A percentile compares a stretch with the other conserved stretches of the same genome.
phyloP scores from a whole-genome alignment of 2,329 filamentous ascomycete species.

The Mycosphaerella sp. region DNA sequence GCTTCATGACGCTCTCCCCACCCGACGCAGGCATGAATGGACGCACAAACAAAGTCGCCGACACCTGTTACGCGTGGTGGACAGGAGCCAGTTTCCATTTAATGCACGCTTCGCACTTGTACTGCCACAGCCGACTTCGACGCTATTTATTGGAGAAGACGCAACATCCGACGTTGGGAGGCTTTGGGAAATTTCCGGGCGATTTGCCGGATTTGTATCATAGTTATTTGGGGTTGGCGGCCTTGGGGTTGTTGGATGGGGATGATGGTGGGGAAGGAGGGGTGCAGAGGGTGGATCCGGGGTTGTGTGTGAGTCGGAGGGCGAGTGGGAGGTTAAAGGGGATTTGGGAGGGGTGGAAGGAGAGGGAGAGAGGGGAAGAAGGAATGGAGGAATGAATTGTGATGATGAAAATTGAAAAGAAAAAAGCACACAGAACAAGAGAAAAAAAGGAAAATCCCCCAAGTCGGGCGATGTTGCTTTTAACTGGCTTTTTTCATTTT shows the following conservation, averaged over 20 bases:
- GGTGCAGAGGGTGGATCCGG: constrained; percentile 65
- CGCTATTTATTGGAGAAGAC: constrained; percentile 77
- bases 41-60: constrained; percentile 80
- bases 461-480: background rate
- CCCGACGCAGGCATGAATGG: constrained; percentile 70
- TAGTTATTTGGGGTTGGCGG: constrained; percentile 78
- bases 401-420: no score
- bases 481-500: constrained; percentile 3
- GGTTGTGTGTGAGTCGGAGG: constrained; percentile 65
- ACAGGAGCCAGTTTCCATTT: constrained; percentile 55
- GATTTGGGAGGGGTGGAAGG: constrained; percentile 24
- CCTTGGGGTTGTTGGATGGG: constrained; percentile 57
- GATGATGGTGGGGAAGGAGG: constrained; percentile 49
- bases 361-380: background rate
- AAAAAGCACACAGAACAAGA: no score
- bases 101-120: constrained; percentile 19
- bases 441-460: background rate
- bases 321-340: constrained; percentile 31
- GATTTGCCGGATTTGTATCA: constrained; percentile 67
- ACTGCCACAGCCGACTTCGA: constrained; percentile 34
- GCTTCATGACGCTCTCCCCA: background rate
- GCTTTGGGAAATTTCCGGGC: constrained; percentile 43
- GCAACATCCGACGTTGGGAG: constrained; percentile 65
- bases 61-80: constrained; percentile 98
- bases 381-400: background rate